Evolutionary conservation across 1,139 yeast species (phyloP), one percentile per base, ranked within the genome.

Genomic region (Debaryomyces fabryi): DNA sequence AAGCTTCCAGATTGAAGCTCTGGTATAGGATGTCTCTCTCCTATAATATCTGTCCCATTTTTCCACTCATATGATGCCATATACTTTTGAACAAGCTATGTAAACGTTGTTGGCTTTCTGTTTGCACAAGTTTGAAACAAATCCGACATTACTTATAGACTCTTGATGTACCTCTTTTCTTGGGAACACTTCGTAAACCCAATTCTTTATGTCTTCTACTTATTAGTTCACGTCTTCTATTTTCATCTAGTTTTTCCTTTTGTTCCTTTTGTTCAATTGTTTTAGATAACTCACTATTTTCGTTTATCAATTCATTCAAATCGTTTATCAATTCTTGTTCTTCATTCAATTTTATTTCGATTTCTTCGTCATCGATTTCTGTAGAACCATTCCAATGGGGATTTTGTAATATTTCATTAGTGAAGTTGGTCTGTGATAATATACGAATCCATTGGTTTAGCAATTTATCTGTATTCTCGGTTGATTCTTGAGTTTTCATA

Each of bases 381-480:
- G 46, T 25, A 25, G 39, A 42, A 3, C 54, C 54, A 47, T 67
- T 59, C 79, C 79, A 74, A 29, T 59, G 59, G 1, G 67, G 60
- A 49, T 69, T 69, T 52, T 62, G 65, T 32, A 68, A 61, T 41
- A 66, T 64, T 47, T 73, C 72, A 33, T 64, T 67, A 5, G 79
- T 76, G 56, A 73, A 74, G 48, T 68, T 71, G 10, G 81, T 71
- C 54, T 77, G 81, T 25, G 79, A 72, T 27, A 78, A 60, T 39
- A 78, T 77, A 43, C 71, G 64, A 33, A 72, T 68, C 81, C 81
- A 78, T 51, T 75, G 73, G 42, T 70, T 73, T 43, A 78, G 62
- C 29, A 78, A 60, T 20, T 64, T 66, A 47, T 72, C 69, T 1
- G 79, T 67, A 49, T 66, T 65, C 38, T 63, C 65, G 12, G 72